Percentiles rank a stretch among this genome's conserved stretches.
phyloP scores from a whole-genome alignment of 164 flowering plant genomes.

The Kalanchoe fedtschenkoi region DNA sequence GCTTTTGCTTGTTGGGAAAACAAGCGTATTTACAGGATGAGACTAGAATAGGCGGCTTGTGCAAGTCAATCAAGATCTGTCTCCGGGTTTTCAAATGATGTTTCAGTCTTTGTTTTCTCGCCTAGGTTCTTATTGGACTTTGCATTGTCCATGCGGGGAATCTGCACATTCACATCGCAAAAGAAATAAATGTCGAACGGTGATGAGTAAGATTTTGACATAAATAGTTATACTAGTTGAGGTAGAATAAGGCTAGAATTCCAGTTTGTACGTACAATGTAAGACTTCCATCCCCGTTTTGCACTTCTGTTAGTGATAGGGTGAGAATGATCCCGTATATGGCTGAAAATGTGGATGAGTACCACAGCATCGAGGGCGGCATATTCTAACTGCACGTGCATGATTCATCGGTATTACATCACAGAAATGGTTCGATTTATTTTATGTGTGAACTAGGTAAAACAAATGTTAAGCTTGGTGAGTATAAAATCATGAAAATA shows the following conservation, averaged over 20 bases:
- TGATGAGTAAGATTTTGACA: background rate
- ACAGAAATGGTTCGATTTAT: background rate
- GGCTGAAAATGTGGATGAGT: conserved; percentile 70
- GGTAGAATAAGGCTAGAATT: background rate
- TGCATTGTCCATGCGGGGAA: conserved; percentile 30
- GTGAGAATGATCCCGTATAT: conserved; percentile 39
- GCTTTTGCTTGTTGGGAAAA: no score
- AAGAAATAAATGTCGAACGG: background rate
- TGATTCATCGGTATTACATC: conserved; percentile 6
- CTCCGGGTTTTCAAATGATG: background rate
- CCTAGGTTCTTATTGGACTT: conserved; percentile 16
- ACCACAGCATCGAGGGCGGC: conserved; percentile 99
- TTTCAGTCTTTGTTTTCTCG: conserved; percentile 8
- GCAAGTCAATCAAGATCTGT: background rate
- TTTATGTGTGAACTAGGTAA: background rate
- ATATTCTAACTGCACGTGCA: conserved; percentile 90
- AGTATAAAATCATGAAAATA: background rate
- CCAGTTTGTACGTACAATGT: conserved; percentile 48
- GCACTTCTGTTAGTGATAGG: conserved; percentile 23
- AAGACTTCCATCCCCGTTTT: conserved; percentile 68
- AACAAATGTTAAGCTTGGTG: background rate
- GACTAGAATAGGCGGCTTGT: background rate
- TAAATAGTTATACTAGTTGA: no score
- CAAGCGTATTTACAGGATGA: background rate
- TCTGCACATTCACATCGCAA: conserved; percentile 17